Conservation (phyloP, 805 yeast species). For the Vanderwaltozyma tropicalis region DNA sequence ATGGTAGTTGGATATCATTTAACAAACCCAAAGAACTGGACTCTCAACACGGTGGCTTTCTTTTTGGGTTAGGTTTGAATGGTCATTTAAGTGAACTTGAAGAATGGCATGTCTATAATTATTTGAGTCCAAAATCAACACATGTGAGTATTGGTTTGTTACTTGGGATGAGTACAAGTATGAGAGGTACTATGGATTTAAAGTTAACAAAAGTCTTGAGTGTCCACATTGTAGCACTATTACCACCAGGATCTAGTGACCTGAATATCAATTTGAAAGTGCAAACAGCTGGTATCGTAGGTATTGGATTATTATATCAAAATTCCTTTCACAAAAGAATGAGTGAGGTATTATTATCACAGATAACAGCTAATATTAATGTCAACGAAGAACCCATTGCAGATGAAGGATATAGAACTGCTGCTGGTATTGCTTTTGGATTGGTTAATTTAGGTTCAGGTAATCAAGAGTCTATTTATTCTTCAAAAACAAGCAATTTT, state of each 20-base stretch:
- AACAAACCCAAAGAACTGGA: conserved; percentile 62
- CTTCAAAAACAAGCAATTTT: neutral
- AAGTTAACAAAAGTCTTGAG: conserved; percentile 83
- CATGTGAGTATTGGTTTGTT: conserved; percentile 78
- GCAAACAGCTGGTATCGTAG: conserved; percentile 85
- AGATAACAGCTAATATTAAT: conserved; percentile 41
- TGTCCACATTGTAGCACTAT: conserved; percentile 82
- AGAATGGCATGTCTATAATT: conserved; percentile 94
- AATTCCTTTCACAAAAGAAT: conserved; percentile 75
- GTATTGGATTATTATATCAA: conserved; percentile 75
- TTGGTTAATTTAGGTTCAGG: conserved; percentile 74
- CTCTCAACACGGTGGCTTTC: conserved; percentile 88
- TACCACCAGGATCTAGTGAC: conserved; percentile 87
- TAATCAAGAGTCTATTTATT: neutral
- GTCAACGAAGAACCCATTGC: conserved; percentile 47
- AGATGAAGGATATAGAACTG: conserved; percentile 72
- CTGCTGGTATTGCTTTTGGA: conserved; percentile 86
- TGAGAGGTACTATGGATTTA: conserved; percentile 70
- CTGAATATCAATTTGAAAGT: conserved; percentile 73
- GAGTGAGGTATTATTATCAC: conserved; percentile 69
- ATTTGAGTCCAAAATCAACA: conserved; percentile 79
- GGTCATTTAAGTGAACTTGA: conserved; percentile 78
- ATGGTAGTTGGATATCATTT: conserved; percentile 85
- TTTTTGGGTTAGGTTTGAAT: conserved; percentile 84
- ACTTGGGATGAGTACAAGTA: conserved; percentile 87